phyloP scores from a whole-genome alignment of 495 filamentous ascomycete species.

The Aspergillus coremiiformis region DNA sequence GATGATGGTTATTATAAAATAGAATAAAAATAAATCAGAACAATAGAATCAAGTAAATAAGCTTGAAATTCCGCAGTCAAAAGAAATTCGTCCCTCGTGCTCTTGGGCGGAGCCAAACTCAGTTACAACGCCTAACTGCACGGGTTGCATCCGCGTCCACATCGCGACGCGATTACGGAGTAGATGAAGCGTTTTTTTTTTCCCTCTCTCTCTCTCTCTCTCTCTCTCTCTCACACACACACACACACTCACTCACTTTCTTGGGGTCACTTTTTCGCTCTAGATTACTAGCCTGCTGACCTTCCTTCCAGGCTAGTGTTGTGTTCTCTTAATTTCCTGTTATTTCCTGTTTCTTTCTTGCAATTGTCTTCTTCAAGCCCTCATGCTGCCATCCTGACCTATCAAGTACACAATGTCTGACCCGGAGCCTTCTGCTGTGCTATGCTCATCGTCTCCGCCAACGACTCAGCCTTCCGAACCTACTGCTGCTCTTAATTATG shows the following conservation, averaged over 20 bases:
- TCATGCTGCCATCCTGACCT: constrained; percentile 11
- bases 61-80: background rate
- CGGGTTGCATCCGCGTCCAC: constrained; percentile 32
- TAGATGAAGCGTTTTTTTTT: constrained; percentile 19
- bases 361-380: constrained; percentile 4
- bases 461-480: constrained; percentile 31
- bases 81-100: background rate
- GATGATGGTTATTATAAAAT: too few relatives aligned
- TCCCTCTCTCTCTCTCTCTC: constrained; percentile 7
- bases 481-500: constrained; percentile 41
- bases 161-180: constrained; percentile 42
- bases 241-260: too few relatives aligned
- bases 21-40: background rate
- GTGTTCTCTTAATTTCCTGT: constrained; percentile 6
- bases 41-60: background rate
- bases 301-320: constrained; percentile 13
- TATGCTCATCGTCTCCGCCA: constrained; percentile 32
- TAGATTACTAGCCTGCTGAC: constrained; percentile 16
- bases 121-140: constrained; percentile 12
- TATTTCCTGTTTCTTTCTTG: constrained; percentile 5
- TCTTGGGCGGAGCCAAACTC: background rate
- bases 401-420: constrained; percentile 29
- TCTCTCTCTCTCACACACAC: too few relatives aligned
- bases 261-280: constrained; percentile 8
- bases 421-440: constrained; percentile 26